Base-by-base conservation (phyloP, 2,329 filamentous ascomycete species). In the Aspergillus tanneri region DNA sequence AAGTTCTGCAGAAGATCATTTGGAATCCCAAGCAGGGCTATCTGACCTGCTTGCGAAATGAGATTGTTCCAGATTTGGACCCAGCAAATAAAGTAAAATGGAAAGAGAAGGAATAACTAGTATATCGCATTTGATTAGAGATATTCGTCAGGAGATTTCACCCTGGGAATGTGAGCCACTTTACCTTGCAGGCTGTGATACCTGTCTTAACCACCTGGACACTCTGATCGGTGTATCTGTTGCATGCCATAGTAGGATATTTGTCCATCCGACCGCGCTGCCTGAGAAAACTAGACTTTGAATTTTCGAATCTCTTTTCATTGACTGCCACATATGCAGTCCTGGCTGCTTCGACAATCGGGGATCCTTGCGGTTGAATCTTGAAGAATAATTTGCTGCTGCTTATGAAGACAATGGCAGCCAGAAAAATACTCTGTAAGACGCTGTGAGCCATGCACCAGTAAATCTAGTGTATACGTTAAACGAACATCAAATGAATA, bases 1-100 rank as follows among this genome's bases (percentile, higher is more conserved):
- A 88, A 68, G 66, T 87, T 87, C 63, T 80, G 77, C 40, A 88
- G 75, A 25, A 88, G 71, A 60, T 88, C 85, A 71, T 88, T 88
- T 55, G 85, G 86, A 0, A 85, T 74, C 27, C 84, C 83, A 59
- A 82, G 71, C 2, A 84, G 77, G 43, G 75, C 59, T 83, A 78
- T 77, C 25, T 66, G 68, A 7, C 66, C 67, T 28, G 73, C 74
- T 57, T 64, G 60, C 6, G 57, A 60, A 25, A 61, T 55, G 9
- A 62, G 47, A n/a, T 57, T 57, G 32, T 57, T 61, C 46, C 52
- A 56, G 28, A 85, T 77, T 48, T 64, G 61, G 69, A 50, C 30
- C 44, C 49, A 51, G 35, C 55, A 61, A 12, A 53, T 43, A 14
- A 54, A 84, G 65, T 79, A 84, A 47, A 82, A 73, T 22, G 84